Percentiles rank a stretch among this genome's conserved stretches.
Evolutionary conservation across 2,329 filamentous ascomycete species (phyloP).

Genomic region (Nemania bipapillata): DNA sequence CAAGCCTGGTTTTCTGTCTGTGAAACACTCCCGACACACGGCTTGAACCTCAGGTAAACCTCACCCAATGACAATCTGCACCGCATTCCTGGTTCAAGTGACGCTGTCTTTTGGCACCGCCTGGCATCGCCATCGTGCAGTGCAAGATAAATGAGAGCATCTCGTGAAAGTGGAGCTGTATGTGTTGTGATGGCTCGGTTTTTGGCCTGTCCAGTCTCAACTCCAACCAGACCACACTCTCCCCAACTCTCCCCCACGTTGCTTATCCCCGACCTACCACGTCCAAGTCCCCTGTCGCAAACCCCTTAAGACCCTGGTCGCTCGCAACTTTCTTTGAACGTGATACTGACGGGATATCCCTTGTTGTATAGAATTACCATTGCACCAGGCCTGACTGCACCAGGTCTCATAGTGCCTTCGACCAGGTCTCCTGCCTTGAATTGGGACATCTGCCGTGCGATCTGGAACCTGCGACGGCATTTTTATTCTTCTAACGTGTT

Average conservation of each 20-base stretch:
- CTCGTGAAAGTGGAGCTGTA: slow-evolving; percentile 20
- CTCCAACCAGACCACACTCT: too few relatives aligned
- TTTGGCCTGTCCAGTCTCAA: slow-evolving; percentile 14
- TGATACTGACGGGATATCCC: slow-evolving; percentile 26
- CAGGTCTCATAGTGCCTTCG: neutral
- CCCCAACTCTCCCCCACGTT: slow-evolving; percentile 10
- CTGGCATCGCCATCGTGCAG: slow-evolving; percentile 22
- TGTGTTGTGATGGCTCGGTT: slow-evolving; percentile 23
- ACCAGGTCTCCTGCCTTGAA: slow-evolving; percentile 15
- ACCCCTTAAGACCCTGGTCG: slow-evolving; percentile 25
- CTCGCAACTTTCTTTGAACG: slow-evolving; percentile 16
- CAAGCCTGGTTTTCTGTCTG: slow-evolving; percentile 38
- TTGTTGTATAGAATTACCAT: slow-evolving; percentile 25
- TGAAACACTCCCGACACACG: slow-evolving; percentile 50
- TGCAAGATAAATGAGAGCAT: slow-evolving; percentile 18
- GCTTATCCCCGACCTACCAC: slow-evolving; percentile 19
- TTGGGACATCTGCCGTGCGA: slow-evolving; percentile 8
- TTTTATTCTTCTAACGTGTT: neutral
- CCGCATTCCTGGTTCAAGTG: slow-evolving; percentile 33
- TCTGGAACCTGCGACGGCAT: neutral
- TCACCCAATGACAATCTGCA: slow-evolving; percentile 35
- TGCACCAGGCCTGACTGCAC: slow-evolving; percentile 10
- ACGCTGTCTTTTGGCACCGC: slow-evolving; percentile 26
- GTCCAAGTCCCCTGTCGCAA: slow-evolving; percentile 20
- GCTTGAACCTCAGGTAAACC: slow-evolving; percentile 42